Evolutionary conservation across 345 rosid species (phyloP), one percentile per base, ranked within the genome.

Genomic region (Anacardium occidentale): DNA sequence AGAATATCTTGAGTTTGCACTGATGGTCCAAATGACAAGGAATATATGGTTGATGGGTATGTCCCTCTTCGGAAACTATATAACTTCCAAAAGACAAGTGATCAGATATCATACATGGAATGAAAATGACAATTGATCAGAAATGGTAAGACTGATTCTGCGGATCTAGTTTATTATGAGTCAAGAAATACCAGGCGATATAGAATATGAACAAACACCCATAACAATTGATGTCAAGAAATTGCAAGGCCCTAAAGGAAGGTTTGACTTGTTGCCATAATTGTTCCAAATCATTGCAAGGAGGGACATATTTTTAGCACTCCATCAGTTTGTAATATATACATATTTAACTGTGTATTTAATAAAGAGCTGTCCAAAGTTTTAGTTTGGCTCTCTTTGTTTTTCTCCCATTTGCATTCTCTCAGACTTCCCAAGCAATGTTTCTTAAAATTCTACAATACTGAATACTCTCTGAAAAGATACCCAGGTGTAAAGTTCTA

Each of bases 41-140:
- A 94, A 81, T 78, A 91, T 87, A 94, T 87, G 3, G 90, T 87
- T n/a, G 98, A 90, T 24, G 91, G 83, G 64, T 80, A 91, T 74
- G 93, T 84, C 44, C 97, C 98, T 85, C 98, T 90, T 73, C 96
- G 87, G 71, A 94, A 91, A 80, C 96, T 89, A 80, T 82, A 90
- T 54, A 91, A 86, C 90, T 91, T 85, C 71, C 68, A 69, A 70
- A 81, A 51, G 71, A 40, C 77, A 71, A 64, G 64, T 13, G 37
- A 52, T 73, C 51, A 59, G 70, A 76, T 68, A 54, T 48, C 75
- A 59, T 66, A 61, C 3, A 54, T 40, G 25, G 26, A 51, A 62
- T 17, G 9, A 42, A 63, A 61, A 25, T 21, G 53, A 20, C 24
- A 32, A 29, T 48, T 58, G 21, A 50, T 21, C 24, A 32, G 17